Conservation (phyloP, 208 protist species). For the Leptomonas seymouri region DNA sequence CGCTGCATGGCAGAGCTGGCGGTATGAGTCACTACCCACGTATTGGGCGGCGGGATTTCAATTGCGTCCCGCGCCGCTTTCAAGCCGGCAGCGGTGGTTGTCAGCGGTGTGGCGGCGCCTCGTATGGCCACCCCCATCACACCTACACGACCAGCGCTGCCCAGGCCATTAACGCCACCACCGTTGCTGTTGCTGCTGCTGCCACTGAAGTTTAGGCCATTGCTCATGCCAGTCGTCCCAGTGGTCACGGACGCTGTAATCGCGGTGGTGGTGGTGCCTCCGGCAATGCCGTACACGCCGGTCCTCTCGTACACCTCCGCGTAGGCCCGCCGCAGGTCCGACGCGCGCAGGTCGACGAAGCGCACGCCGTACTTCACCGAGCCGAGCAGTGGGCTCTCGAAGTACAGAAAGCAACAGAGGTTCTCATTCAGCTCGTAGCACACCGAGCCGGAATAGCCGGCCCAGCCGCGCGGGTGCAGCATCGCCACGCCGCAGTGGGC, state of each 20-base stretch:
- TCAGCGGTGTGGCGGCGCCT: constrained; percentile 25
- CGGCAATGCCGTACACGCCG: constrained; percentile 38
- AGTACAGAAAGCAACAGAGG: constrained; percentile 69
- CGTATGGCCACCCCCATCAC: constrained; percentile 15
- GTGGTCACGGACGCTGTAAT: constrained; percentile 8
- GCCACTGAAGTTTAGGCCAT: background rate
- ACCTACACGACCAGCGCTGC: background rate
- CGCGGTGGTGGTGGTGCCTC: constrained; percentile 26
- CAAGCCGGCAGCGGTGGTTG: constrained; percentile 25
- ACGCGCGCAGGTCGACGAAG: constrained; percentile 45
- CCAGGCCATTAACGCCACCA: background rate
- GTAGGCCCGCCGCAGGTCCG: constrained; percentile 42
- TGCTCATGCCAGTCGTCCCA: constrained; percentile 4
- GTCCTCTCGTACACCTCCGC: constrained; percentile 38
- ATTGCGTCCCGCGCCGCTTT: constrained; percentile 25
- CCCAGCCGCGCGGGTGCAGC: constrained; percentile 64
- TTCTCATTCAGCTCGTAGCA: constrained; percentile 66
- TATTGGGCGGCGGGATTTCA: constrained; percentile 20
- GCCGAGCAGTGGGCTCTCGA: constrained; percentile 70
- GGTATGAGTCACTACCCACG: constrained; percentile 37
- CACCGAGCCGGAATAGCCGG: constrained; percentile 63
- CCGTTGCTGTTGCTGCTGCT: background rate
- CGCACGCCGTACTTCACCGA: constrained; percentile 66
- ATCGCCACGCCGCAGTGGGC: constrained; percentile 57
- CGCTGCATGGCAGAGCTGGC: constrained; percentile 20